Base-by-base conservation (phyloP, 495 filamentous ascomycete genomes). In the Aspergillus panamensis region DNA sequence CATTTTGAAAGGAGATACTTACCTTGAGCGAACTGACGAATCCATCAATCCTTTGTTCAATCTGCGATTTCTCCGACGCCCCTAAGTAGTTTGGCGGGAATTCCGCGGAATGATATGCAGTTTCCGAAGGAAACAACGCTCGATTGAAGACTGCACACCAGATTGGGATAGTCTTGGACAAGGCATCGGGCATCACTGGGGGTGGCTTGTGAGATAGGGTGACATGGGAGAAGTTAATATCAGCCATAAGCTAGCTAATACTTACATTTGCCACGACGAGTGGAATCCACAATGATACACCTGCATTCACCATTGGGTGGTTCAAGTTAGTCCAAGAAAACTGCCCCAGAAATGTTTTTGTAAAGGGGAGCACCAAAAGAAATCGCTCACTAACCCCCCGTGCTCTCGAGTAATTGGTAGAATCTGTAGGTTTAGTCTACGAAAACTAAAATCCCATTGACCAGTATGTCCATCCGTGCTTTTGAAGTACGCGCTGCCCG, bases 281-380 rank as follows among this genome's bases (percentile, higher is more conserved):
- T 98, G n/a, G 92, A 96, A 73, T 98, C 94, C 37, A 96, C 90
- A 47, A 98, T 87, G 62, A 97, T 88, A 69, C 88, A 92, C 31
- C 90, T 91, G 67, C 50, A 58, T 25, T 35, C 33, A 35, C 55
- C n/a, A 64, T 61, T 52, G 44, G 8, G 42, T 31, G 45, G 37
- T 52, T 39, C 58, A 20, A 44, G 37, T 53, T 59, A 47, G 43
- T 42, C 13, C 42, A 37, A 39, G 44, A 56, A 43, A 25, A 16
- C 3, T 16, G 0, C 37, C 9, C 37, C n/a, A 20, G 30, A 13
- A 1, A 33, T 29, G 12, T 45, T n/a, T 35, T 45, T 14, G 48
- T 13, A 25, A 29, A 32, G 55, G 40, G 29, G 25, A 47, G 39
- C 16, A 31, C 48, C 19, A 20, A 52, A 19, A 55, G 29, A 58